Percentiles rank a stretch among this genome's conserved stretches.
Conservation (phyloP, 257 asterid genomes). For the Voacanga thouarsii region DNA sequence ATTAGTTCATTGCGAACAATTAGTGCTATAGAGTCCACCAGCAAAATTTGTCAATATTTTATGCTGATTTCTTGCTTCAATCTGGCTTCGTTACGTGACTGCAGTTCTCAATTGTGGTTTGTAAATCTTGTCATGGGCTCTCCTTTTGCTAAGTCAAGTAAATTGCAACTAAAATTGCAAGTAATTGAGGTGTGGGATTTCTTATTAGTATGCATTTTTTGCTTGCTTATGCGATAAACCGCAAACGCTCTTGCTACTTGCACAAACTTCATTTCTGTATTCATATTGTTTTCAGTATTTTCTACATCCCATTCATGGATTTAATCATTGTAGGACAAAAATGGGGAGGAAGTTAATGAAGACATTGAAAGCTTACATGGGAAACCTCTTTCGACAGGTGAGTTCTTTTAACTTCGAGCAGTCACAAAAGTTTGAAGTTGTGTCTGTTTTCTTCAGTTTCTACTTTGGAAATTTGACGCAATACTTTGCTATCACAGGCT, state of each 20-base stretch:
- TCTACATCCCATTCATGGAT: conserved; percentile 13
- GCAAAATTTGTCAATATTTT: background rate
- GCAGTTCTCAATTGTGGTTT: background rate
- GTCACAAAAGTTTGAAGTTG: background rate
- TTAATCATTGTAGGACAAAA: conserved; percentile 46
- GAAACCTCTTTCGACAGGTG: conserved; percentile 51
- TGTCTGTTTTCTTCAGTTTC: background rate
- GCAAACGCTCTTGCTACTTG: background rate
- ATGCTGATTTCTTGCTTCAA: background rate
- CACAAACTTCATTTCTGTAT: background rate
- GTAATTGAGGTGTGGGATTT: background rate
- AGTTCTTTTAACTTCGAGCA: conserved; percentile 3
- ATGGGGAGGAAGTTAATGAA: conserved; percentile 29
- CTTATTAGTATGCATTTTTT: background rate
- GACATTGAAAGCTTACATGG: conserved; percentile 52
- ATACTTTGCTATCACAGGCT: conserved; percentile 35
- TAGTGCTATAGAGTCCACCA: background rate
- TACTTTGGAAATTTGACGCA: conserved; percentile 3
- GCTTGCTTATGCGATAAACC: background rate
- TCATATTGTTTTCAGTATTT: background rate
- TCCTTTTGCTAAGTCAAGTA: background rate
- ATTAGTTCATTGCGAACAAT: background rate
- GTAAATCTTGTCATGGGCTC: background rate
- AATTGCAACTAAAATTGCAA: background rate
- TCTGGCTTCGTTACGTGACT: background rate